A percentile compares a stretch with the other conserved stretches of the same genome.
Conservation (phyloP, 768 basidiomycete species). For the Mrakia hoshinonis region DNA sequence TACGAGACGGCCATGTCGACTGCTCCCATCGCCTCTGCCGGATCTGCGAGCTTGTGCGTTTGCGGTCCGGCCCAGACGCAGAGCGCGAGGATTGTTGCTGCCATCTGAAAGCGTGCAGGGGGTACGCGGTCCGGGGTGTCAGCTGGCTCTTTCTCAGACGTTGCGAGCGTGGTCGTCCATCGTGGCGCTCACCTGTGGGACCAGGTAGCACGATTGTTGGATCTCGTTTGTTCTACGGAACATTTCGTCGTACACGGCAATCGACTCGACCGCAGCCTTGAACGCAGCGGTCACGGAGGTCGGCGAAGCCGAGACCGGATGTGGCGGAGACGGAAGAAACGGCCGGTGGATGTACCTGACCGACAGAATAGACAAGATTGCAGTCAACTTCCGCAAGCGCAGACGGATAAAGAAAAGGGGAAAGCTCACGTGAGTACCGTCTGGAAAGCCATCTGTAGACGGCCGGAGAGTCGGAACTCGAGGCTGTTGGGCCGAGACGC, state of each 20-base stretch:
- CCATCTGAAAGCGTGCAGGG: background rate
- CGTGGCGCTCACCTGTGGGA: background rate
- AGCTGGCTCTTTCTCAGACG: too few relatives aligned
- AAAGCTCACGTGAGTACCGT: background rate
- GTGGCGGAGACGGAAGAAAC: slow-evolving; percentile 16
- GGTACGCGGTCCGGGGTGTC: too few relatives aligned
- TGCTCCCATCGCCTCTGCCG: background rate
- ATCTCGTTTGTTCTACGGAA: background rate
- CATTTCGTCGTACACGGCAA: background rate
- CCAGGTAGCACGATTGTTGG: background rate
- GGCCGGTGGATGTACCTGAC: slow-evolving; percentile 27
- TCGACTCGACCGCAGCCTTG: slow-evolving; percentile 6
- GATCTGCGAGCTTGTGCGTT: background rate
- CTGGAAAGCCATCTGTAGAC: background rate
- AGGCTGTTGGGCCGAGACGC: background rate
- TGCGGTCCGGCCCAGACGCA: background rate
- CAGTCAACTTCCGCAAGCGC: background rate
- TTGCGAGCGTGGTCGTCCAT: background rate
- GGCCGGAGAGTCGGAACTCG: background rate
- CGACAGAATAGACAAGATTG: too few relatives aligned
- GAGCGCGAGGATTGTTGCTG: background rate
- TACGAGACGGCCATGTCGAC: slow-evolving; percentile 1
- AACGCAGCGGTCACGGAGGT: slow-evolving; percentile 10
- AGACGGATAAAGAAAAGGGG: too few relatives aligned
- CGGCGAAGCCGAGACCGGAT: slow-evolving; percentile 13